A percentile compares a stretch with the other conserved stretches of the same genome.
Evolutionary conservation across 2,329 filamentous ascomycete genomes (phyloP).

Genomic region (Leptodontidium sp.): DNA sequence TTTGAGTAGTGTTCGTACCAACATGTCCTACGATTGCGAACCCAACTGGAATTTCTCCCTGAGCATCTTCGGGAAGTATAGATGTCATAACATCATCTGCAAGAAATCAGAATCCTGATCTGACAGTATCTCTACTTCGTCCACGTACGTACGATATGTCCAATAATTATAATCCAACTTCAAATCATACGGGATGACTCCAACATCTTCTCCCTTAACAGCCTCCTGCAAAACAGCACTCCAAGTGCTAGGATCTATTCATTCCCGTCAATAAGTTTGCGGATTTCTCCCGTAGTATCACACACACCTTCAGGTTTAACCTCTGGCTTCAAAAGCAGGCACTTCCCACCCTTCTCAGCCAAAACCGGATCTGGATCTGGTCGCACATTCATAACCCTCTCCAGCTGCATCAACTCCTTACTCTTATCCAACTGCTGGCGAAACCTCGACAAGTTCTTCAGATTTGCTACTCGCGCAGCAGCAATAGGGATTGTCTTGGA

Average conservation of each 20-base stretch:
- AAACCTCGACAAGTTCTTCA: slow-evolving; percentile 76
- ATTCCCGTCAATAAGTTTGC: slow-evolving; percentile 31
- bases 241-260: slow-evolving; percentile 77
- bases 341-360: slow-evolving; percentile 65
- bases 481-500: slow-evolving; percentile 77
- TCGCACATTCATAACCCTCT: slow-evolving; percentile 69
- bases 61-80: slow-evolving; percentile 80
- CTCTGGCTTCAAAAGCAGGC: slow-evolving; percentile 64
- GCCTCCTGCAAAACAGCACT: slow-evolving; percentile 73
- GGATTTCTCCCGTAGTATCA: not conserved
- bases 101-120: slow-evolving; percentile 3
- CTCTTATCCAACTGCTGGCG: slow-evolving; percentile 71
- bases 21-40: slow-evolving; percentile 93
- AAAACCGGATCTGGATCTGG: slow-evolving; percentile 66
- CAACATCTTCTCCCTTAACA: slow-evolving; percentile 72
- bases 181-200: slow-evolving; percentile 78
- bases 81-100: slow-evolving; percentile 76
- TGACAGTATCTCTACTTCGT: not conserved
- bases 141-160: slow-evolving; percentile 72
- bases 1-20: slow-evolving; percentile 55
- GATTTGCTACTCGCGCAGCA: slow-evolving; percentile 80
- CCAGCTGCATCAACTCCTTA: slow-evolving; percentile 70
- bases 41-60: slow-evolving; percentile 82
- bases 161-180: slow-evolving; percentile 85
- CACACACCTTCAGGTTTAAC: slow-evolving; percentile 59